Evolutionary conservation across 2,329 filamentous ascomycete species (phyloP).

Genomic region (Zelopaecilomyces penicillatus): DNA sequence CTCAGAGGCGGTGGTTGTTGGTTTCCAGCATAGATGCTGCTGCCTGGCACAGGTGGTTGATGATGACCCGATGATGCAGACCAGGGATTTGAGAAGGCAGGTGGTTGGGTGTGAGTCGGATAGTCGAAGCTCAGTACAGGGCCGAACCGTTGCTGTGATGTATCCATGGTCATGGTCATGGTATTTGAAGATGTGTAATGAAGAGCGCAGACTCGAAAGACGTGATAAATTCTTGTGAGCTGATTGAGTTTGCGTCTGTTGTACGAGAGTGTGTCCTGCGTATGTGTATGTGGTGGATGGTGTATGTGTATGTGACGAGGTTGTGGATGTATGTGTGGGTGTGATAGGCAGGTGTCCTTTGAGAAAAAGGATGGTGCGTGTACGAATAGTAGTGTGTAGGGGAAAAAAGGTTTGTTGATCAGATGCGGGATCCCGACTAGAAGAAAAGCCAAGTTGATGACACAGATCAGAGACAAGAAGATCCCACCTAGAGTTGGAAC

Average conservation of each 20-base stretch:
- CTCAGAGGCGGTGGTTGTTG: conserved; percentile 38
- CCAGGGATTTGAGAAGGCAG: conserved; percentile 91
- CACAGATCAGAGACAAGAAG: conserved; percentile 33
- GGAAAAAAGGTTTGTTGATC: conserved; percentile 37
- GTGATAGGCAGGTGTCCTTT: not conserved
- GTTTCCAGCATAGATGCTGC: conserved; percentile 56
- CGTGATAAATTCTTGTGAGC: not conserved
- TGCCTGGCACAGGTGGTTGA: conserved; percentile 39
- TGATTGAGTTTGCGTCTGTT: no score
- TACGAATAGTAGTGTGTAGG: not conserved
- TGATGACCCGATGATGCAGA: conserved; percentile 45
- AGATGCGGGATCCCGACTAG: conserved; percentile 40
- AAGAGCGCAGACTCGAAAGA: conserved; percentile 1
- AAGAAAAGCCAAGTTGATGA: conserved; percentile 37
- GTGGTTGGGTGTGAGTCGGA: conserved; percentile 39
- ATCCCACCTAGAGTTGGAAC: conserved; percentile 26
- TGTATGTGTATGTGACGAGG: conserved; percentile 6
- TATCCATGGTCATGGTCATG: conserved; percentile 96
- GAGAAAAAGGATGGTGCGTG: not conserved
- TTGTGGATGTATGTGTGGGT: conserved; percentile 9
- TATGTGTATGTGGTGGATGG: conserved; percentile 3
- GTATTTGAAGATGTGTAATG: conserved; percentile 24
- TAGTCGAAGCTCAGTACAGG: conserved; percentile 73
- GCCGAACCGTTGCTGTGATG: conserved; percentile 73
- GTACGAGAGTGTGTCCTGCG: no score